Conservation (phyloP, 257 asterid species). For the Rauvolfia tetraphylla region DNA sequence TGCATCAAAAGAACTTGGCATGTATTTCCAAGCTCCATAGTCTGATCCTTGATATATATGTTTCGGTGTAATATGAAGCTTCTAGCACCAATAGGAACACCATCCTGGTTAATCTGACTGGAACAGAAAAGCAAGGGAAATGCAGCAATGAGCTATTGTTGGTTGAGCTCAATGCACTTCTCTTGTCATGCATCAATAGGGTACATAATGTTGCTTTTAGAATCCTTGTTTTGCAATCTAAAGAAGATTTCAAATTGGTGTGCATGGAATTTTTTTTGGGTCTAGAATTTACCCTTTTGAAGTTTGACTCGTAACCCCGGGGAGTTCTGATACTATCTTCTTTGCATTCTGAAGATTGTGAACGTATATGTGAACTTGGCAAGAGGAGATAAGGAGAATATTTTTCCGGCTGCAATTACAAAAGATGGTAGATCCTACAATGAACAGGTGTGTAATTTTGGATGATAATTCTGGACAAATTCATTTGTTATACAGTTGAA, state of each 20-base stretch:
- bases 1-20: background rate
- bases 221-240: background rate
- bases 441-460: conserved; percentile 55
- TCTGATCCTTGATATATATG: background rate
- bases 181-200: background rate
- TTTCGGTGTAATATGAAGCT: background rate
- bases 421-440: conserved; percentile 94
- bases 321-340: conserved; percentile 8
- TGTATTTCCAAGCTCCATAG: background rate
- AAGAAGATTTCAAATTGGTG: background rate
- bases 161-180: background rate
- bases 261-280: no score
- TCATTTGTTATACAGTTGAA: conserved; percentile 11
- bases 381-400: conserved; percentile 70
- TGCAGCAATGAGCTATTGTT: background rate
- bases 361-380: conserved; percentile 81
- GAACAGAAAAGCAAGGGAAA: background rate
- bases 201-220: background rate
- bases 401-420: conserved; percentile 77
- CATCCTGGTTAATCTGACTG: background rate
- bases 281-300: no score
- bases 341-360: conserved; percentile 53
- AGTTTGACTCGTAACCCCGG: background rate
- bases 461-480: background rate
- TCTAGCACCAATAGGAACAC: background rate